A percentile compares a stretch with the other conserved stretches of the same genome.
phyloP scores from a whole-genome alignment of 345 rosid genomes.

The Euphorbia peplus region DNA sequence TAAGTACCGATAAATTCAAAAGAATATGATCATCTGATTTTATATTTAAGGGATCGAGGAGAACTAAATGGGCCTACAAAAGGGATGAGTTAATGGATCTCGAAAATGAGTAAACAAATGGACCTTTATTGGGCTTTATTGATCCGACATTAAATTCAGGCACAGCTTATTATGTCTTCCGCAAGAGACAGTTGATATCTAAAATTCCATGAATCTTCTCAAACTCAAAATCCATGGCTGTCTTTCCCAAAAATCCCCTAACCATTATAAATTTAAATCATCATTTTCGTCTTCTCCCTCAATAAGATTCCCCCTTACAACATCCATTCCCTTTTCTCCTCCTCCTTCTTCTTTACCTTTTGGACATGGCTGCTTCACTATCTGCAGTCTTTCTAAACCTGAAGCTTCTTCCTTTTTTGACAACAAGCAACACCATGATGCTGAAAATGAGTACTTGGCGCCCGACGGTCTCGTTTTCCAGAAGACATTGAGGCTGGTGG shows the following conservation, averaged over 20 bases:
- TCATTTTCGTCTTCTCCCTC: conserved; percentile 19
- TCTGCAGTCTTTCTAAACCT: conserved; percentile 30
- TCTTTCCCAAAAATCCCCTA: conserved; percentile 25
- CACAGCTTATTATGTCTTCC: no score
- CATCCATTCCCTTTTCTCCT: neutral
- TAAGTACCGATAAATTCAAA: no score
- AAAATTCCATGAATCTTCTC: conserved; percentile 52
- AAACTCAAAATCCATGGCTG: conserved; percentile 37
- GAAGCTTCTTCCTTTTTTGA: conserved; percentile 30
- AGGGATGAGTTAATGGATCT: neutral
- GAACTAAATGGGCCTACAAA: no score
- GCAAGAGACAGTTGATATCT: neutral
- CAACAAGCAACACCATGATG: conserved; percentile 26
- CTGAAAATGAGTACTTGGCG: conserved; percentile 44
- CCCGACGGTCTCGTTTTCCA: conserved; percentile 50
- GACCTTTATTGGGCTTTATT: no score
- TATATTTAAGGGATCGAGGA: no score
- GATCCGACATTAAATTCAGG: no score
- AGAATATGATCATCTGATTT: no score
- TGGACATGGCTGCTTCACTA: conserved; percentile 32
- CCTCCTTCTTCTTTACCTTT: conserved; percentile 6
- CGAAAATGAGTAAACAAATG: no score
- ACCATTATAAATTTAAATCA: conserved; percentile 20
- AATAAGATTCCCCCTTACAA: conserved; percentile 16
- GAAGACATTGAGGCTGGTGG: conserved; percentile 80